Conservation (phyloP, 2,329 filamentous ascomycete species). For the Fusarium domesticum region DNA sequence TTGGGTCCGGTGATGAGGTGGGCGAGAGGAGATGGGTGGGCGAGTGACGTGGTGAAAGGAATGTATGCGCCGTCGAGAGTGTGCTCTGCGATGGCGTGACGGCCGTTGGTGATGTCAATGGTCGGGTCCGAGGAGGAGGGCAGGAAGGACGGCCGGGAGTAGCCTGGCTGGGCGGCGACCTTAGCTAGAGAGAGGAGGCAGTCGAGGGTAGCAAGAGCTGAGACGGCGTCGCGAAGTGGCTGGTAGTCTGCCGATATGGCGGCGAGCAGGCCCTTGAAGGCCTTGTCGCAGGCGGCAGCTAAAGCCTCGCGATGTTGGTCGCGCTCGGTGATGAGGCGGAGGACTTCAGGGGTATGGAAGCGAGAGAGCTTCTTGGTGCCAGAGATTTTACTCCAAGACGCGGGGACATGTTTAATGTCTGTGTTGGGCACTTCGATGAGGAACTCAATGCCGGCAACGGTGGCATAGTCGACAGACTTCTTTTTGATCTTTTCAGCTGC, state of each 20-base stretch:
- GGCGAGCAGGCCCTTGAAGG: conserved; percentile 69
- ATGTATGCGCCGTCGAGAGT: conserved; percentile 84
- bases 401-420: conserved; percentile 81
- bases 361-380: conserved; percentile 89
- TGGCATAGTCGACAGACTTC: conserved; percentile 71
- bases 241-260: conserved; percentile 84
- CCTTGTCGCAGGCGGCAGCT: conserved; percentile 83
- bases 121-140: conserved; percentile 60
- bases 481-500: conserved; percentile 72
- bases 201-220: conserved; percentile 82
- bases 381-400: conserved; percentile 91
- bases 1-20: conserved; percentile 94
- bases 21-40: conserved; percentile 63
- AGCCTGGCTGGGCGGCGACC: conserved; percentile 82
- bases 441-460: conserved; percentile 88
- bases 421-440: conserved; percentile 86
- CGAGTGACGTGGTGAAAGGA: conserved; percentile 77
- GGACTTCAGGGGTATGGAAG: conserved; percentile 91
- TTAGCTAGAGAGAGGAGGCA: conserved; percentile 83
- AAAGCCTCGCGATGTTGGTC: conserved; percentile 95
- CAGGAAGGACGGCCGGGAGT: conserved; percentile 70
- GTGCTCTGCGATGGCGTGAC: conserved; percentile 95
- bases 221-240: conserved; percentile 81
- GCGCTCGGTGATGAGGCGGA: conserved; percentile 77
- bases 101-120: conserved; percentile 62